phyloP scores from a whole-genome alignment of 768 basidiomycete species.

The Vararia minispora region DNA sequence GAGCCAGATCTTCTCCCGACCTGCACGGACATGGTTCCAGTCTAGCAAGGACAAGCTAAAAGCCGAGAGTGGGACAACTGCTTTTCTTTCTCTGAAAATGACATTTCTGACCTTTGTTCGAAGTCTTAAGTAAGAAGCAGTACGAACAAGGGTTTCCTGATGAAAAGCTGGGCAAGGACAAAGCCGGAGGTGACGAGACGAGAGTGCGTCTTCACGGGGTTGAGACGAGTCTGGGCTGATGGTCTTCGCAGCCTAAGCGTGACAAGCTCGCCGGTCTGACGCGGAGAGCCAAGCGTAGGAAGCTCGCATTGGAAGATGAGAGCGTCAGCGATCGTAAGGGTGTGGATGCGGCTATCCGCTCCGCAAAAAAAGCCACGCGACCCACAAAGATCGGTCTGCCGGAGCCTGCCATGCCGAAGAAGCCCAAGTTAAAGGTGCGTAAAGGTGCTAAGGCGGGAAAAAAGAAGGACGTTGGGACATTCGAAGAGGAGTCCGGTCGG shows the following conservation, averaged over 20 bases:
- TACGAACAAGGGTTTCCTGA: constrained; percentile 47
- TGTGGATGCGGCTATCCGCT: constrained; percentile 68
- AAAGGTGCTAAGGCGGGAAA: constrained; percentile 13
- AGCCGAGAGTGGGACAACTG: constrained; percentile 49
- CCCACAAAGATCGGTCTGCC: constrained; percentile 66
- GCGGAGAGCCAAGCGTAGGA: constrained; percentile 80
- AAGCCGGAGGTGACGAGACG: constrained; percentile 24
- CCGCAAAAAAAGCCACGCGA: constrained; percentile 70
- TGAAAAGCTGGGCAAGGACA: constrained; percentile 26
- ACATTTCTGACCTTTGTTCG: too few species aligned
- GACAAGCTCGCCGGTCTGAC: constrained; percentile 77
- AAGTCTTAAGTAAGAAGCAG: constrained; percentile 70
- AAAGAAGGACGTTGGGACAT: constrained; percentile 10
- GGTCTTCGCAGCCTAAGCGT: constrained; percentile 46
- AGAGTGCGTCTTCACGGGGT: constrained; percentile 16
- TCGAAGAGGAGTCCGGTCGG: constrained; percentile 40
- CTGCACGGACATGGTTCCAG: constrained; percentile 99
- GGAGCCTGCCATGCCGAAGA: constrained; percentile 25
- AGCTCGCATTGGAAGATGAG: constrained; percentile 77
- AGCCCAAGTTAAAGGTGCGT: constrained; percentile 23
- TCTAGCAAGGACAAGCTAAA: constrained; percentile 69
- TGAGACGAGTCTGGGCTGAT: background rate
- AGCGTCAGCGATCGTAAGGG: constrained; percentile 46
- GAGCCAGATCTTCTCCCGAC: constrained; percentile 84
- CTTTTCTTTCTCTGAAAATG: background rate